Conservation (phyloP, 108 stramenopile genomes). For the Discostella pseudostelligera region DNA sequence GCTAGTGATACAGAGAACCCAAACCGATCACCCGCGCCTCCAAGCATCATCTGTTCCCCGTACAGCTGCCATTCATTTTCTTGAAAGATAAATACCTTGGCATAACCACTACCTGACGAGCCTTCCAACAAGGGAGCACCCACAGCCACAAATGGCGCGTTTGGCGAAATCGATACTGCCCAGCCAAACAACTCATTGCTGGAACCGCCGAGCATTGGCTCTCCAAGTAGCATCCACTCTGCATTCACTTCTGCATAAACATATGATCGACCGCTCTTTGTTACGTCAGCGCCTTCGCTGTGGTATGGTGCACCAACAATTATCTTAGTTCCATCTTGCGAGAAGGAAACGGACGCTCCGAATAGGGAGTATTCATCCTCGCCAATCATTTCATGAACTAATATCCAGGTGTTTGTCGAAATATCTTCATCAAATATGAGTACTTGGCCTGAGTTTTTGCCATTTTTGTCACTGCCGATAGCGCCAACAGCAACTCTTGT, state of each 20-base stretch:
- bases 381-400: conserved; percentile 35
- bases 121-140: conserved; percentile 46
- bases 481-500: conserved; percentile 46
- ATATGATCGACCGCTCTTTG: conserved; percentile 44
- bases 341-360: conserved; percentile 58
- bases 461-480: conserved; percentile 45
- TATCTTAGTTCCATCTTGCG: conserved; percentile 52
- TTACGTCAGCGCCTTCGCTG: conserved; percentile 35
- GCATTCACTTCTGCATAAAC: conserved; percentile 25
- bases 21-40: conserved; percentile 39
- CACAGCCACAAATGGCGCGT: conserved; percentile 32
- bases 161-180: conserved; percentile 45
- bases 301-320: conserved; percentile 72
- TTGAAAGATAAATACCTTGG: conserved; percentile 42
- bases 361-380: conserved; percentile 43
- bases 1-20: conserved; percentile 42
- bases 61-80: conserved; percentile 21
- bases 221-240: conserved; percentile 35
- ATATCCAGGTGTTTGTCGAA: conserved; percentile 20
- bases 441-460: conserved; percentile 45
- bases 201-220: conserved; percentile 24
- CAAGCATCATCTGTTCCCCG: conserved; percentile 29
- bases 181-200: conserved; percentile 42
- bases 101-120: conserved; percentile 54
- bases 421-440: conserved; percentile 42